Conservation (phyloP, 129 eudicot genomes). For the Flaveria brownii region DNA sequence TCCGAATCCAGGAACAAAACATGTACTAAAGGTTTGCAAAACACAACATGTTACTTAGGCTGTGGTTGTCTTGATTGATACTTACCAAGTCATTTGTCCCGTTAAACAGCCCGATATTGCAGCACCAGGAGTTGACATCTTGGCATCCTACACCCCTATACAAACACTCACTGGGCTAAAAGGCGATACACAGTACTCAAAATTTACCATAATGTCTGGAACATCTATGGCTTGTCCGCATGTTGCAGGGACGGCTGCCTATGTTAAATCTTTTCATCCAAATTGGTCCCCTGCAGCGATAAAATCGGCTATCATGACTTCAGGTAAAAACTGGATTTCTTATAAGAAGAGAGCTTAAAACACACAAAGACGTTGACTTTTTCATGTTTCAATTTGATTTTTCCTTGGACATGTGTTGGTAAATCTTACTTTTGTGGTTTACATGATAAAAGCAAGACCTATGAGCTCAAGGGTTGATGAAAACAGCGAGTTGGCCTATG, state of each 20-base stretch:
- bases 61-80: background rate
- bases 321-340: constrained; percentile 47
- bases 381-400: constrained; percentile 1
- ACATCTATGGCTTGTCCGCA: constrained; percentile 99
- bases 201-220: constrained; percentile 89
- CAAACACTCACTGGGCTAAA: constrained; percentile 73
- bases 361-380: background rate
- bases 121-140: constrained; percentile 94
- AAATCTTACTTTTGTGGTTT: constrained; percentile 14
- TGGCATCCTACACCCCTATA: constrained; percentile 85
- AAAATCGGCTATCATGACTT: constrained; percentile 86
- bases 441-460: constrained; percentile 55
- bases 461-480: constrained; percentile 67
- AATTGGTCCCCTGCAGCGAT: constrained; percentile 93
- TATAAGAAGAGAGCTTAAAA: constrained; percentile 3
- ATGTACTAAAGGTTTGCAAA: constrained; percentile 67
- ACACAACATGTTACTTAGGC: background rate
- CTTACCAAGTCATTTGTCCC: background rate
- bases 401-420: background rate
- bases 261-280: constrained; percentile 88
- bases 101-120: constrained; percentile 79
- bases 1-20: constrained; percentile 74
- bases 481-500: constrained; percentile 81
- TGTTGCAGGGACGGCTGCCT: constrained; percentile 80
- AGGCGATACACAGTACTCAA: constrained; percentile 73